Evolutionary conservation across 2,329 filamentous ascomycete genomes (phyloP).

Genomic region (Hirsutella rhossiliensis): DNA sequence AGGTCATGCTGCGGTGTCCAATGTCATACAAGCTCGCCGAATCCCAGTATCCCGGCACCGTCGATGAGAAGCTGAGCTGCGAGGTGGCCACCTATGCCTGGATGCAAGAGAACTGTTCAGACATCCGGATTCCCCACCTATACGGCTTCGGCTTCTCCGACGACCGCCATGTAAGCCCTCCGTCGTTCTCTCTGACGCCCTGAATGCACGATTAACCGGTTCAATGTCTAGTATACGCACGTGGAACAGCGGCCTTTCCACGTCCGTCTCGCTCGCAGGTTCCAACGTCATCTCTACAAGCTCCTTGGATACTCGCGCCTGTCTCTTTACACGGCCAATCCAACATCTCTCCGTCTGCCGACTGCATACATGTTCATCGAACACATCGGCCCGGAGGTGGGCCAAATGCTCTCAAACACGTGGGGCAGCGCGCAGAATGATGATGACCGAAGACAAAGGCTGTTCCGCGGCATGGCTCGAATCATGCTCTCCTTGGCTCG

Average conservation of each 20-base stretch:
- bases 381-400: slow-evolving; percentile 10
- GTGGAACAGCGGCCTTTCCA: neutral
- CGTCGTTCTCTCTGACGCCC: neutral
- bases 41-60: slow-evolving; percentile 17
- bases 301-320: neutral
- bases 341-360: slow-evolving; percentile 1
- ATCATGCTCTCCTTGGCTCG: slow-evolving; percentile 15
- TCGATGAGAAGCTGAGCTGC: slow-evolving; percentile 26
- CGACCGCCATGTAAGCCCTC: slow-evolving; percentile 1
- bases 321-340: slow-evolving; percentile 1
- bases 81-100: slow-evolving; percentile 27
- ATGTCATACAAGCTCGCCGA: slow-evolving; percentile 23
- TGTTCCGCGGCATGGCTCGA: slow-evolving; percentile 16
- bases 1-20: slow-evolving; percentile 11
- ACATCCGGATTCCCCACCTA: slow-evolving; percentile 19
- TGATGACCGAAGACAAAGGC: slow-evolving; percentile 6
- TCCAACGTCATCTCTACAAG: neutral
- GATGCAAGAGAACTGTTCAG: slow-evolving; percentile 22
- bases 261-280: neutral
- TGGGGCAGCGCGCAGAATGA: slow-evolving; percentile 9
- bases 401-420: slow-evolving; percentile 16
- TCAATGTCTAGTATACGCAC: neutral
- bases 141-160: slow-evolving; percentile 8
- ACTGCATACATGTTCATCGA: slow-evolving; percentile 16
- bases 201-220: neutral